Evolutionary conservation across 345 rosid genomes (phyloP), one percentile per base, ranked within the genome.

Genomic region (Microcos paniculata): DNA sequence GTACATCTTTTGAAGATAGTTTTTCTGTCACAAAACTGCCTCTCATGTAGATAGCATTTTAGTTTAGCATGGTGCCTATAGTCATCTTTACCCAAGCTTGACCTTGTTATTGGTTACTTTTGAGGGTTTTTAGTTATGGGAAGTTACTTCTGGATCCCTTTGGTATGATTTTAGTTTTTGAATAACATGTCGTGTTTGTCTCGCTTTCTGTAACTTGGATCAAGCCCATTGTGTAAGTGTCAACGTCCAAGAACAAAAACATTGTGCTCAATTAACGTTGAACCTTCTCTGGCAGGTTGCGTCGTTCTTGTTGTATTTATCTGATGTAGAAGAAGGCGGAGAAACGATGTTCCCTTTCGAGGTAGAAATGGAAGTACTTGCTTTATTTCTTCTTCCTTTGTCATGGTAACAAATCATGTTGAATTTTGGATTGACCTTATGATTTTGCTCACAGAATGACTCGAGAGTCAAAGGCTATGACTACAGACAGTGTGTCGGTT

Each of bases 321-420:
- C 61, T 6, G 46, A 70, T 51, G 73, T 70, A 19, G 73, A 70
- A 51, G 89, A 89, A 80, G 97, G 94, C 5, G 94, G 94, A 57
- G 97, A 91, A 87, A 91, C 97, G 35, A 87, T 90, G 97, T 91
- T 90, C 76, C 96, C 97, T 51, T 90, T 83, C 42, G 94, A 90
- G 92, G 94, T 90, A 83, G 74, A 73, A 63, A 62, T 48, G 42
- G 33, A 76, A 72, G 56, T 62, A 38, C n/a, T 2, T 48, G 24
- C 21, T 12, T 81, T 69, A 59, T 77, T 24, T 73, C 31, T 38
- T 45, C 21, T 30, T 64, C 45, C 46, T 43, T 62, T 58, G 12
- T 15, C 2, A 9, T 72, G 28, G 76, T 4, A 48, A 52, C 21
- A 28, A 43, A 51, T 55, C 8, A 10, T 76, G 61, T 40, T 14